Base-by-base conservation (phyloP, 352 stramenopile species). In the Phytopythium chamaehyphon region DNA sequence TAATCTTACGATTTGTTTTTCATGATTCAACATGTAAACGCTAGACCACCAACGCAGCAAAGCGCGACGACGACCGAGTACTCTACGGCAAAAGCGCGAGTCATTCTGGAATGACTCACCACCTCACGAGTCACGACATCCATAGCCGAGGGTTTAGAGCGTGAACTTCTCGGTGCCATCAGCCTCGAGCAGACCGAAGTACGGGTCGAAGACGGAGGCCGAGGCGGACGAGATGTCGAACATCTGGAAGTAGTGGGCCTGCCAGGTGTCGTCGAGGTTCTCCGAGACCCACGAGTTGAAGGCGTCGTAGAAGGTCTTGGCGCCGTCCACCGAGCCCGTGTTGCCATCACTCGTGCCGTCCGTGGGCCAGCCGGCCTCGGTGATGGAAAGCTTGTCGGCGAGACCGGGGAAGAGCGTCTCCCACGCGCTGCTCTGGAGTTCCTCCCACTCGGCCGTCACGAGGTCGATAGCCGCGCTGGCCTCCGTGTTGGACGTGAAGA, bases 321-420 rank as follows among this genome's bases (percentile, higher is more conserved):
- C 69, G 10, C 65, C 61, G 3, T 59, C 52, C 23, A 75, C 56
- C 5, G 63, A 62, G 45, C 67, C 66, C 22, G 59, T 75, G 73
- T 78, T 88, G 55, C 71, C 70, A 19, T 61, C 58, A 23, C 44
- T 47, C 8, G 57, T 55, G 33, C 77, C 77, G 7, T 51, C 53
- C 7, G 71, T 73, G 12, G 77, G 77, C 77, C 77, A 91, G 15
- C 80, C 79, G 0, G 73, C 76, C 60, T 90, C 79, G 2, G 74
- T 82, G 40, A 85, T 59, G 21, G 72, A 55, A 3, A 88, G 64
- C 51, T 86, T 86, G 51, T 47, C 56, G 1, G 59, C 57, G 46
- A 88, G 64, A 21, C 62, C 64, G 7, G 73, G 68, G 50, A 75
- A 82, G 54, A 51, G 47, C 28, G 71, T 56, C 23, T 71, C 58